phyloP scores from a whole-genome alignment of 2,329 filamentous ascomycete species.

The Aspergillus unguis region DNA sequence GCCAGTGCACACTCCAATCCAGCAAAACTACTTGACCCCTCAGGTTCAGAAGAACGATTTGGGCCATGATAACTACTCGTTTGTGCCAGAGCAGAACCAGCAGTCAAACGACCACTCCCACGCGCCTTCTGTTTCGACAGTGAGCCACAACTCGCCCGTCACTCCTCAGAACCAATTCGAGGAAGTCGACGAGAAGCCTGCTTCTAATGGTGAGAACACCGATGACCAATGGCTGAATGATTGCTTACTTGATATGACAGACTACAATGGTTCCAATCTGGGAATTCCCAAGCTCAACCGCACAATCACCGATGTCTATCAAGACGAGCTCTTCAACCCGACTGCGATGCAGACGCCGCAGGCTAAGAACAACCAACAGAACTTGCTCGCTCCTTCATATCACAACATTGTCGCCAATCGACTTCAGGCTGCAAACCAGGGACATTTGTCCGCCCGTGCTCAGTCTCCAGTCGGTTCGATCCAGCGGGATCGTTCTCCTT shows the following conservation, averaged over 20 bases:
- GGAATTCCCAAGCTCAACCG: conserved; percentile 73
- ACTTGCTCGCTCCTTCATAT: conserved; percentile 52
- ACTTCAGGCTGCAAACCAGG: conserved; percentile 73
- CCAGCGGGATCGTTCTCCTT: conserved; percentile 73
- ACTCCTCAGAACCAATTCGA: conserved; percentile 58
- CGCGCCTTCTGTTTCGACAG: conserved; percentile 58
- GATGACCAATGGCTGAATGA: conserved; percentile 54
- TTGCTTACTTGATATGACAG: conserved; percentile 65
- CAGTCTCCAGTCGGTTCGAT: conserved; percentile 52
- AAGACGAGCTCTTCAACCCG: conserved; percentile 76
- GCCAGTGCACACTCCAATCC: conserved; percentile 53
- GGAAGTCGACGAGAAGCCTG: conserved; percentile 51
- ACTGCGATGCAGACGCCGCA: conserved; percentile 38
- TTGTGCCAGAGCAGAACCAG: conserved; percentile 50
- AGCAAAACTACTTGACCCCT: conserved; percentile 48
- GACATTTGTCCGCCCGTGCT: conserved; percentile 63
- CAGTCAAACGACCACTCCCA: conserved; percentile 50
- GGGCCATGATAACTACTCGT: conserved; percentile 43
- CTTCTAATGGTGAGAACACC: conserved; percentile 55
- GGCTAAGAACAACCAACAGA: conserved; percentile 26
- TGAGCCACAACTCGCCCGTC: conserved; percentile 59
- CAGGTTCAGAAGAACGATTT: conserved; percentile 47
- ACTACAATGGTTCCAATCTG: conserved; percentile 48
- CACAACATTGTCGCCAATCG: conserved; percentile 68
- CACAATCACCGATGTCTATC: conserved; percentile 80